A percentile compares a stretch with the other conserved stretches of the same genome.
Conservation (phyloP, 2,329 filamentous ascomycete species). For the Aquanectria penicillioides region DNA sequence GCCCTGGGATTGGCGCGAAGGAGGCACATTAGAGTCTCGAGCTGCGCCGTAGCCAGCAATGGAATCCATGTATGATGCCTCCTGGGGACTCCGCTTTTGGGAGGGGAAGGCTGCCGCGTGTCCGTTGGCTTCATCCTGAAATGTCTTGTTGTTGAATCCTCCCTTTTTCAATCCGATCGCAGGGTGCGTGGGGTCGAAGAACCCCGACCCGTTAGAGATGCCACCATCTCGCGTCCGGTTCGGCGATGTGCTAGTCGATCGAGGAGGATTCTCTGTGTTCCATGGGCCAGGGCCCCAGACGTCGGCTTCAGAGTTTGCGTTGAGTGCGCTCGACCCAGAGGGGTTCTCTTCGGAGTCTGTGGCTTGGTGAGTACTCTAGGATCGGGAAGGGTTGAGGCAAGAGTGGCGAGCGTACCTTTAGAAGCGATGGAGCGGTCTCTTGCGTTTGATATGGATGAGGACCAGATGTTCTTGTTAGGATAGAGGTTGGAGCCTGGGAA, state of each 20-base stretch:
- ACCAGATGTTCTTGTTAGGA: conserved; percentile 49
- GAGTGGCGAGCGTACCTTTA: conserved; percentile 55
- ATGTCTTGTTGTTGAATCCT: conserved; percentile 35
- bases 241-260: conserved; percentile 67
- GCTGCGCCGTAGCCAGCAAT: conserved; percentile 49
- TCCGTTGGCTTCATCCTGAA: conserved; percentile 37
- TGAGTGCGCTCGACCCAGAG: conserved; percentile 75
- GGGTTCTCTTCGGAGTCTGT: conserved; percentile 53
- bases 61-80: conserved; percentile 54
- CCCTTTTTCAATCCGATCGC: conserved; percentile 54
- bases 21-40: conserved; percentile 65
- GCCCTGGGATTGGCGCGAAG: conserved; percentile 64
- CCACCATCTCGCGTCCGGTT: conserved; percentile 62
- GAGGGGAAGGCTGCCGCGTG: conserved; percentile 39
- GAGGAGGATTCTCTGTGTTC: conserved; percentile 59
- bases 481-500: conserved; percentile 51
- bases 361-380: conserved; percentile 25
- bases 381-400: neutral
- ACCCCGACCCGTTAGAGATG: conserved; percentile 53
- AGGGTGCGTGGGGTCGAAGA: conserved; percentile 57
- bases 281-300: conserved; percentile 69
- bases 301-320: conserved; percentile 75
- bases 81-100: conserved; percentile 48
- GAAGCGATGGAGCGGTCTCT: conserved; percentile 53
- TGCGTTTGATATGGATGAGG: conserved; percentile 53